A percentile compares a stretch with the other conserved stretches of the same genome.
Conservation (phyloP, 495 filamentous ascomycete species). For the Peziza echinospora region DNA sequence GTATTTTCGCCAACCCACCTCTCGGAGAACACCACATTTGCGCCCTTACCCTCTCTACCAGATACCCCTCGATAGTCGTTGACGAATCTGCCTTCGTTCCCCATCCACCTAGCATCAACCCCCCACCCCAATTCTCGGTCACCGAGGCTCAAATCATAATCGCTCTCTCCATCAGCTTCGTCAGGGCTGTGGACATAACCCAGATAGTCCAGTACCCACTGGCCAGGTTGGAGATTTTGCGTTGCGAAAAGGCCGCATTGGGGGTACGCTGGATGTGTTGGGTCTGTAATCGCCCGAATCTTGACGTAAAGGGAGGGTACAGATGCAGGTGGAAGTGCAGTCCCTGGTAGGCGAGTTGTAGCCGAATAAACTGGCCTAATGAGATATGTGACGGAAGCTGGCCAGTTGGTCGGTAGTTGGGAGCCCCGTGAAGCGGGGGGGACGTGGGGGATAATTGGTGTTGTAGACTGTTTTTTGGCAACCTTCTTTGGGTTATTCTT, state of each 20-base stretch:
- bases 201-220: constrained; percentile 43
- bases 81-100: constrained; percentile 50
- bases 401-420: constrained; percentile 30
- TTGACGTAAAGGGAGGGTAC: constrained; percentile 26
- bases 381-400: constrained; percentile 31
- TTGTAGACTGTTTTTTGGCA: too few relatives aligned
- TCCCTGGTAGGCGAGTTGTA: too few relatives aligned
- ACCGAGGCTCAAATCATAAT: constrained; percentile 50
- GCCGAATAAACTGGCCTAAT: constrained; percentile 29
- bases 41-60: constrained; percentile 14
- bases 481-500: too few relatives aligned
- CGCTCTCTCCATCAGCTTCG: constrained; percentile 24
- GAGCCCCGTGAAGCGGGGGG: constrained; percentile 1
- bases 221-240: constrained; percentile 30
- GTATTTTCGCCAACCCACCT: constrained; percentile 11
- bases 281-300: constrained; percentile 32
- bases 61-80: constrained; percentile 51
- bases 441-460: too few relatives aligned
- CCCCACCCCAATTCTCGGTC: constrained; percentile 35
- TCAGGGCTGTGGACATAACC: constrained; percentile 33
- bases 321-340: too few relatives aligned
- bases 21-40: constrained; percentile 16
- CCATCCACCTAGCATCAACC: constrained; percentile 37
- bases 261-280: constrained; percentile 37
- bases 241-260: constrained; percentile 47